Percentiles rank a stretch among this genome's conserved stretches.
phyloP scores from a whole-genome alignment of 371 early-diverging fungal genomes.

The Cokeromyces recurvatus region DNA sequence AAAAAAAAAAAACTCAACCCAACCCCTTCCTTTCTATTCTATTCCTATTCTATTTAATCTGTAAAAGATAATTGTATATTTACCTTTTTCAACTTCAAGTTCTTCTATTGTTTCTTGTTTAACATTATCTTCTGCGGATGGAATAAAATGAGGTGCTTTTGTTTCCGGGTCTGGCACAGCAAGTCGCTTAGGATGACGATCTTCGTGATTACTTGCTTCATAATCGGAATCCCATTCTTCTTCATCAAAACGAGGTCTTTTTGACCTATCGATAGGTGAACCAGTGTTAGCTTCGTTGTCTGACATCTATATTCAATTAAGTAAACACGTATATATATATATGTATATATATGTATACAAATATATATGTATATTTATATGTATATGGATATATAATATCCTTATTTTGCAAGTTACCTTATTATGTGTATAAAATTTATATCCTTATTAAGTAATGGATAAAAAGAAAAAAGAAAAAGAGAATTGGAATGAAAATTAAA shows the following conservation, averaged over 20 bases:
- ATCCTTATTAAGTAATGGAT: too few species aligned
- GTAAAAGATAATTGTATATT: constrained; percentile 1
- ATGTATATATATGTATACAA: too few species aligned
- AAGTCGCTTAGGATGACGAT: constrained; percentile 43
- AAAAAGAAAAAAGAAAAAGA: too few species aligned
- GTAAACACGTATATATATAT: neutral
- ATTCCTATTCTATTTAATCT: too few species aligned
- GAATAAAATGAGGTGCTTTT: constrained; percentile 45
- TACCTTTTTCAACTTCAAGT: too few species aligned
- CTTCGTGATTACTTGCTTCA: constrained; percentile 31
- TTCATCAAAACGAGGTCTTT: constrained; percentile 42
- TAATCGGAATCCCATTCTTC: constrained; percentile 37
- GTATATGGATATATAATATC: too few species aligned
- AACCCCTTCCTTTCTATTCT: constrained; percentile 21
- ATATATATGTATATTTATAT: too few species aligned
- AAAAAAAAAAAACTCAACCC: too few species aligned
- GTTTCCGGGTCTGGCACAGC: constrained; percentile 48
- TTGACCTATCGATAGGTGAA: constrained; percentile 42
- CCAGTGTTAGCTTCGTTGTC: constrained; percentile 19
- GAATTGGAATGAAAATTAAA: too few species aligned
- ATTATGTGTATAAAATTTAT: neutral
- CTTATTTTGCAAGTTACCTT: too few species aligned
- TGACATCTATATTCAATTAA: constrained; percentile 15
- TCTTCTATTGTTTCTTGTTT: too few species aligned
- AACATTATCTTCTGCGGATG: constrained; percentile 16